Evolutionary conservation across 257 asterid genomes (phyloP), one percentile per base, ranked within the genome.

Genomic region (Primulina tabacum): DNA sequence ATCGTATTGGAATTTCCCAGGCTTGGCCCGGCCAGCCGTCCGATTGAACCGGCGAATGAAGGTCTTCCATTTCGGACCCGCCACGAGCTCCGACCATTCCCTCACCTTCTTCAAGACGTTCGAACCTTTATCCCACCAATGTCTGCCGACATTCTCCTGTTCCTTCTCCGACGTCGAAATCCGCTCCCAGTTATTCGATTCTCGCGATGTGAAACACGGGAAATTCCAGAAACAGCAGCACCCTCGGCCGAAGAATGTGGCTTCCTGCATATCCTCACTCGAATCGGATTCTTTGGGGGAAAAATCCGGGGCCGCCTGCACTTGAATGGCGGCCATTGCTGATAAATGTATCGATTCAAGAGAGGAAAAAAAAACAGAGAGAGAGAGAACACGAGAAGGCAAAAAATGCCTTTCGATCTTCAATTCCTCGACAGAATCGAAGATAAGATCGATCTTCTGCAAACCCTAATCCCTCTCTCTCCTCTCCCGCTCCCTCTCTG

Each of bases 51-150:
- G 86, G 34, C 97, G 87, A 63, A 90, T 90, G 56, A 90, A 89
- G 50, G 97, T 90, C 86, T 90, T 90, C 97, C 97, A 90, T 81
- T 84, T 90, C 9, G 97, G 97, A 20, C 97, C 97, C 9, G 97
- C 97, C 24, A 79, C 94, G 57, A 90, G 76, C 80, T 89, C 96
- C 84, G 97, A 89, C 92, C 89, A 87, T 37, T 87, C 96, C 56
- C 96, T 77, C 30, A 78, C 79, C 77, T 87, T 87, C 80, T 79
- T 89, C 68, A 88, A 64, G 18, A 84, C 81, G 17, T 53, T 73
- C 7, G 80, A 14, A 1, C 94, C 82, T 30, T 78, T 73, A 6
- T 69, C 69, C 87, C 86, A 79, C 95, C 86, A 82, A 40, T 74
- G 68, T 55, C 70, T 61, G 10, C 26, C 17, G 7, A 62, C 6